Evolutionary conservation across 2,329 filamentous ascomycete genomes (phyloP), one percentile per base, ranked within the genome.

Genomic region (Trichoderma harzianum): DNA sequence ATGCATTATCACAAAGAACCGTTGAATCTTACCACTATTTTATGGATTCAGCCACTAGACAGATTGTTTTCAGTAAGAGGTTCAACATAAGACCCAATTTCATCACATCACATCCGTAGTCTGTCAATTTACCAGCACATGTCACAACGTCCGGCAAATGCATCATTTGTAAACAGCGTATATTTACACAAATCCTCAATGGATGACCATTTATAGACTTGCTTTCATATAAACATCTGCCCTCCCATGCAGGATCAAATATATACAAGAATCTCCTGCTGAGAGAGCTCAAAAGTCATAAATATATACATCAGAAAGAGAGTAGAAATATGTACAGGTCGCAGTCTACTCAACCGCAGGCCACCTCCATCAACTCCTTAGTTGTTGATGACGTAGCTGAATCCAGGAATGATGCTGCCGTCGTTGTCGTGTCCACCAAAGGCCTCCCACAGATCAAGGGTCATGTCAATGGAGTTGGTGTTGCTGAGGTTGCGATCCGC

Each of bases 401-500:
- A 60, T 16, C 70, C 70, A 16, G 6, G 39, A 30, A 68, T 68
- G 30, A 69, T 4, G 26, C 11, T 72, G n/a, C 69, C 72, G 14
- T 73, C 72, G 24, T 26, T 28, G 43, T 71, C 69, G 26, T 67
- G 53, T 28, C 69, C 69, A 8, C 72, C 69, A 16, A 73, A 73
- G 16, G 51, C 69, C 69, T 66, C 11, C 72, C 72, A 73, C 18
- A 67, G 51, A 26, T 71, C 72, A 32, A 71, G 26, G n/a, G 60
- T 67, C 72, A 73, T 73, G 30, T 73, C 72, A 18, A 73, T 73
- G 30, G 72, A 73, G 63, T 39, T 7, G 28, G 18, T 28, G 18
- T 18, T 8, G 53, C 71, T 64, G 14, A 72, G 43, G 69, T 73
- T 73, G 34, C 61, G 69, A 32, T 73, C 72, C n/a, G 72, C 72